Base-by-base conservation (phyloP, 225 moss, liverwort and hornwort species). In the Straminergon stramineum region DNA sequence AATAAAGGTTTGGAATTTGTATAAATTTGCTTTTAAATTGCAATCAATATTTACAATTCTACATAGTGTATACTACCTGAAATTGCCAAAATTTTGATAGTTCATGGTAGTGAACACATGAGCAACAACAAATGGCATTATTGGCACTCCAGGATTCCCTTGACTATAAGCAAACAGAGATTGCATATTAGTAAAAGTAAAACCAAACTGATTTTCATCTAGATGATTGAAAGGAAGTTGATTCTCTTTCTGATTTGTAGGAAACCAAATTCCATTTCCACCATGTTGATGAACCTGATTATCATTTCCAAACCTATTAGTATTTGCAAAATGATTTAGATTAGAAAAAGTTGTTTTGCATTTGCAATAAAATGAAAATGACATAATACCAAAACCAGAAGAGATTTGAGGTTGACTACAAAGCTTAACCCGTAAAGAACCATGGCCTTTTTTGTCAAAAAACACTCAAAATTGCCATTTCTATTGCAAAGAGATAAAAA, bases 71-170 rank as follows among this genome's bases (percentile, higher is more conserved):
- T 9, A 43, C 31, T 75, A 18, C 6, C 2, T 45, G 3, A 74
- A 31, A 32, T 51, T 75, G 51, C 12, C 51, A 32, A 51, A 74
- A 51, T 75, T 75, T 0, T 51, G 4, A 48, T 51, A 31, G 19
- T 11, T 75, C 6, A 51, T 0, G 32, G 2, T 0, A 31, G 0
- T 19, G 7, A 31, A 75, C 0, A 31, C 2, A 2, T 1, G 26
- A 31, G 1, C 31, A 51, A 51, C 2, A 2, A 0, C 4, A 51
- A 0, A 31, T 51, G 75, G 51, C 32, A 75, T 75, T 15, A 51
- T 12, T 51, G 6, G 31, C 51, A 51, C 19, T 51, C 32, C 3
- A 30, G 0, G 17, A 27, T 11, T 24, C 4, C 18, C 2, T 75
- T 32, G 7, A 19, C 0, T 20, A 0, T 51, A 32, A 20, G 4